These are phyloP conservation scores for Solanum habrochaites DNA, from an alignment of 257 asterid species.

Conservation along the genomic window DNA sequence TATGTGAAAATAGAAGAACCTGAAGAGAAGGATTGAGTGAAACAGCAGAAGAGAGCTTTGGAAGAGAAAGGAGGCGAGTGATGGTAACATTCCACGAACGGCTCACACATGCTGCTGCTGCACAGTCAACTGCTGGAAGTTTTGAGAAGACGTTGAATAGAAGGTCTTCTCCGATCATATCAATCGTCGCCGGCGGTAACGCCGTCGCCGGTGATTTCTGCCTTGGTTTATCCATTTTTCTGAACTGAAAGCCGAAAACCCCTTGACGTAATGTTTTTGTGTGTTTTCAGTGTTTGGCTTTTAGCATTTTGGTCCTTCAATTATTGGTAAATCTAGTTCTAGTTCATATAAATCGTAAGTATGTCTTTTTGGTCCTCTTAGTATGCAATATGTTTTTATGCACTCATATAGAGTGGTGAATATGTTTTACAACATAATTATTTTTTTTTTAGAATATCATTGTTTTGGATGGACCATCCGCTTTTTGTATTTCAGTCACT, in stretches of 20 bases:
- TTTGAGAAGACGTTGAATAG: conserved; percentile 42
- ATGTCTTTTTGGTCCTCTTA: not conserved
- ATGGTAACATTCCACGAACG: conserved; percentile 64
- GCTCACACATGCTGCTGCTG: conserved; percentile 77
- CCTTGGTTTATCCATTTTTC: not conserved
- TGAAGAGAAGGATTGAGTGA: conserved; percentile 17
- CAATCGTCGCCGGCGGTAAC: conserved; percentile 10
- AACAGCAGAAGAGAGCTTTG: conserved; percentile 58
- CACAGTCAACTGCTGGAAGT: conserved; percentile 58
- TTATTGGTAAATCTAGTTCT: not conserved
- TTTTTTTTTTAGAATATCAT: too few relatives aligned
- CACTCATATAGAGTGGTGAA: too few relatives aligned
- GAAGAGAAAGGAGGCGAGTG: conserved; percentile 47
- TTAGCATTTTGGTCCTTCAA: not conserved
- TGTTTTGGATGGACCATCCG: not conserved
- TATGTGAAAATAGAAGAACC: not conserved
- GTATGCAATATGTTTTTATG: not conserved
- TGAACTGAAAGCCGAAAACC: not conserved
- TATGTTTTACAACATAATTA: too few relatives aligned
- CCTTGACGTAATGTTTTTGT: not conserved
- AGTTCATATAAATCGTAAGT: not conserved
- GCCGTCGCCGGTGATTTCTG: not conserved
- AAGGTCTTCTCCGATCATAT: conserved; percentile 59
- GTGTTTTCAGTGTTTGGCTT: not conserved
- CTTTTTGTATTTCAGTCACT: not conserved